These are phyloP conservation scores for Eimeria zaria DNA, from an alignment of 169 alveolate species.

Conservation along the genomic window DNA sequence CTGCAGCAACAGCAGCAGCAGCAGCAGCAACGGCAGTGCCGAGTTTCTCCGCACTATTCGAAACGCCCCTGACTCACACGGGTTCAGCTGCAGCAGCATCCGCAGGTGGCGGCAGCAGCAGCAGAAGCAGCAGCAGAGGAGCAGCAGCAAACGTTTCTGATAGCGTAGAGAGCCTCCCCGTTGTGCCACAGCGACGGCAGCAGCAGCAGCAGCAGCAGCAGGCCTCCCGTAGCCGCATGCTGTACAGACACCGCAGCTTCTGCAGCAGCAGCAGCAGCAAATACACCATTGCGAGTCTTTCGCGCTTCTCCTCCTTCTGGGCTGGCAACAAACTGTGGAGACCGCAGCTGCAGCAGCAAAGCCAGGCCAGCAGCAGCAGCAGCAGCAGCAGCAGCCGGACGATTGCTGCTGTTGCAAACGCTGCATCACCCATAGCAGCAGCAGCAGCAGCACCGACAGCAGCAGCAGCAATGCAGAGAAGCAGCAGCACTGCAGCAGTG, in stretches of 20 bases:
- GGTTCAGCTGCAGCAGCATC: background rate
- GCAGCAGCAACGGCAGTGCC: slow-evolving; percentile 23
- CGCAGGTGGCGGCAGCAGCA: background rate
- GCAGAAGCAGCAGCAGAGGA: background rate
- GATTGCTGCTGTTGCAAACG: background rate
- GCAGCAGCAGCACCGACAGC: slow-evolving; percentile 26
- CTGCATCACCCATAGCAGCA: background rate
- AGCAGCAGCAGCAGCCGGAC: no score
- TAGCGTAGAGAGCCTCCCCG: slow-evolving; percentile 50
- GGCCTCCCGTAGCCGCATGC: slow-evolving; percentile 43
- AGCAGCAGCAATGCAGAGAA: background rate
- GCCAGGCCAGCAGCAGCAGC: slow-evolving; percentile 9
- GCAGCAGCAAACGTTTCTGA: background rate
- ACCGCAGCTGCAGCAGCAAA: slow-evolving; percentile 20
- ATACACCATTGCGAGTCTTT: background rate
- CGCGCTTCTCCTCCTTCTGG: slow-evolving; percentile 26
- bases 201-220: slow-evolving; percentile 20
- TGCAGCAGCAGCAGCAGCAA: slow-evolving; percentile 60
- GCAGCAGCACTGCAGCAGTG: background rate
- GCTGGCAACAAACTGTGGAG: slow-evolving; percentile 33
- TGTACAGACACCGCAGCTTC: slow-evolving; percentile 46
- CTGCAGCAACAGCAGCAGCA: slow-evolving; percentile 26
- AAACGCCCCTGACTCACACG: background rate
- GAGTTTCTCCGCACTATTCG: slow-evolving; percentile 11
- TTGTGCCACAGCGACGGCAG: slow-evolving; percentile 37